These are phyloP conservation scores for Postia placenta DNA, from an alignment of 768 basidiomycete species.

Conservation along the genomic window DNA sequence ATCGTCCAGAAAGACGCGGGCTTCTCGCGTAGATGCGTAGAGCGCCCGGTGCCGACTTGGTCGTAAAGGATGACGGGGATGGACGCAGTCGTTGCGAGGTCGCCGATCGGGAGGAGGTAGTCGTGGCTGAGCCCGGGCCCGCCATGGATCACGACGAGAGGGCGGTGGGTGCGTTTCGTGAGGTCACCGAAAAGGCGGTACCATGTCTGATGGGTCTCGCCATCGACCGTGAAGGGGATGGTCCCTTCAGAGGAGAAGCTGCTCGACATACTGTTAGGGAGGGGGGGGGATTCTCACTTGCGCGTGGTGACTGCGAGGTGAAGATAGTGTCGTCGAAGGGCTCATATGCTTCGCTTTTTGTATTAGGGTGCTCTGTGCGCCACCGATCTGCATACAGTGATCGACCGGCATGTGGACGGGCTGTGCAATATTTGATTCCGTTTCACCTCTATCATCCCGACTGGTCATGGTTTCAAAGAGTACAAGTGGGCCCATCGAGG, in stretches of 20 bases:
- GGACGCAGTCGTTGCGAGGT: constrained; percentile 26
- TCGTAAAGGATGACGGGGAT: constrained; percentile 46
- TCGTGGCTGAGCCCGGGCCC: constrained; percentile 40
- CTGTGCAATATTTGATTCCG: too few relatives aligned
- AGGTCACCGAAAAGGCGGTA: constrained; percentile 38
- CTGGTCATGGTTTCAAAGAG: too few relatives aligned
- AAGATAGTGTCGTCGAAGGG: too few relatives aligned
- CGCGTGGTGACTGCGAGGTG: too few relatives aligned
- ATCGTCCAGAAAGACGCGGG: constrained; percentile 35
- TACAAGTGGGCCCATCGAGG: too few relatives aligned
- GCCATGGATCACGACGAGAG: constrained; percentile 41
- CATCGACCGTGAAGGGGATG: constrained; percentile 16
- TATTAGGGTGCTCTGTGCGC: too few relatives aligned
- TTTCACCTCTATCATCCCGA: too few relatives aligned
- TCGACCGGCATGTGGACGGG: too few relatives aligned
- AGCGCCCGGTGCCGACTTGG: constrained; percentile 41
- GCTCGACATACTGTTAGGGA: too few relatives aligned
- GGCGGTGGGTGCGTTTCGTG: constrained; percentile 24
- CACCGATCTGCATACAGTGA: too few relatives aligned
- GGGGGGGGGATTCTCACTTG: too few relatives aligned
- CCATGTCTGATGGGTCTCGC: constrained; percentile 33
- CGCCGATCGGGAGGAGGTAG: constrained; percentile 32
- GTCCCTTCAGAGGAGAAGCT: background rate
- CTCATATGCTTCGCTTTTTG: too few relatives aligned
- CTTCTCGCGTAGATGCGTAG: constrained; percentile 35